Base-by-base conservation (phyloP, 163 green algal species). In the Trebouxiophyceae sp. region DNA sequence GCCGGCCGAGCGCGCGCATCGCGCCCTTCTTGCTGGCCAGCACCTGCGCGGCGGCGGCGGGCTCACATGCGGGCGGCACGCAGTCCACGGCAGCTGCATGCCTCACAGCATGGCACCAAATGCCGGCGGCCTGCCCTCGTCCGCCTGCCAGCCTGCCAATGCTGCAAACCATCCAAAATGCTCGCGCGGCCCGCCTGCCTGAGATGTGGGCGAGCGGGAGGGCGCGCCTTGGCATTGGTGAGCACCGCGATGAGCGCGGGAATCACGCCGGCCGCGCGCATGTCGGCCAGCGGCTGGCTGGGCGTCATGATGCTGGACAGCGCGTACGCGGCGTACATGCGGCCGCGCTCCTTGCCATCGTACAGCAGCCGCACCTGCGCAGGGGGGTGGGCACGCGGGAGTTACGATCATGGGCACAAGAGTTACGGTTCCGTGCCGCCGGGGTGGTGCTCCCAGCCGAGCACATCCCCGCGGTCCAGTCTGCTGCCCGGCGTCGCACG, bases 141-240 rank as follows among this genome's bases (percentile, higher is more conserved):
- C n/a, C n/a, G 29, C 33, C 0, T 50, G 16, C 54, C 1, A n/a
- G 2, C 54, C 22, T 2, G 54, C 54, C 23, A 59, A 29, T 1
- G 27, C 5, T 24, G 26, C 56, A 32, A 24, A 20, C 26, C 2
- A 4, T 39, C 5, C 7, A 19, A 45, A 24, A n/a, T n/a, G n/a
- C n/a, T n/a, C n/a, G n/a, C n/a, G n/a, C n/a, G n/a, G n/a, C n/a
- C n/a, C n/a, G n/a, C n/a, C n/a, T n/a, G n/a, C n/a, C n/a, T n/a
- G n/a, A n/a, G n/a, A n/a, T n/a, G n/a, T n/a, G n/a, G n/a, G 22
- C 47, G 4, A 28, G 6, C n/a, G 32, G 31, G 4, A 44, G 30
- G 55, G 16, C 55, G 12, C 45, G 81, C 75, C 70, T 83, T 89
- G 71, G 77, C 84, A 65, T 84, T 85, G 73, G 84, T 86, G 3